Evolutionary conservation across 2,329 filamentous ascomycete genomes (phyloP).

Genomic region (Scedosporium boydii): DNA sequence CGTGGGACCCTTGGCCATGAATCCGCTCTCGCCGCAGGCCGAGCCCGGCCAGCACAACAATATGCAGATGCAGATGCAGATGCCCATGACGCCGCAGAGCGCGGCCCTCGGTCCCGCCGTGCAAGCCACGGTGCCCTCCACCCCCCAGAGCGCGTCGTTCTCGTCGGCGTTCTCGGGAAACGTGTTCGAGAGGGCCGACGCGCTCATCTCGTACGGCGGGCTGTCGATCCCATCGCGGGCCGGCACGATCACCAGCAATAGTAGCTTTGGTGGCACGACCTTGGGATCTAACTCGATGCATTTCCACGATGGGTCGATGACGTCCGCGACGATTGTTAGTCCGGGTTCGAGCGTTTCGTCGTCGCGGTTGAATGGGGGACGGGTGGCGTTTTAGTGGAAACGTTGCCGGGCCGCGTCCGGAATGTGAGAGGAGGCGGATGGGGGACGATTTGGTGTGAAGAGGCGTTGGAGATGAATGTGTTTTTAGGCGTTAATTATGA

Average conservation of each 20-base stretch:
- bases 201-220: slow-evolving; percentile 47
- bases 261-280: not conserved
- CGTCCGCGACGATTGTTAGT: slow-evolving; percentile 8
- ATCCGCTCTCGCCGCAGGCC: not conserved
- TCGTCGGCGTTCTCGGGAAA: slow-evolving; percentile 44
- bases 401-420: not conserved
- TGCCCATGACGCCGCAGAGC: slow-evolving; percentile 82
- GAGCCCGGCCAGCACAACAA: not conserved
- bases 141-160: slow-evolving; percentile 50
- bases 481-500: not conserved
- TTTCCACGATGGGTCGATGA: slow-evolving; percentile 7
- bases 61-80: slow-evolving; percentile 14
- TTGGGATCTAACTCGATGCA: not conserved
- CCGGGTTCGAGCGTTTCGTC: slow-evolving; percentile 12
- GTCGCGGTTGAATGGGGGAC: slow-evolving; percentile 27
- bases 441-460: too few relatives aligned
- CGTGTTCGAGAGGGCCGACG: slow-evolving; percentile 51
- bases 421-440: not conserved
- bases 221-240: slow-evolving; percentile 42
- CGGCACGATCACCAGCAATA: slow-evolving; percentile 25
- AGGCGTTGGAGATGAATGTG: too few relatives aligned
- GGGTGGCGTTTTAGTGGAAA: slow-evolving; percentile 24
- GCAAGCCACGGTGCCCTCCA: slow-evolving; percentile 77
- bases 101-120: slow-evolving; percentile 83
- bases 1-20: not conserved